phyloP scores from a whole-genome alignment of 192 early-diverging fungal genomes.

The Entomortierella chlamydospora region DNA sequence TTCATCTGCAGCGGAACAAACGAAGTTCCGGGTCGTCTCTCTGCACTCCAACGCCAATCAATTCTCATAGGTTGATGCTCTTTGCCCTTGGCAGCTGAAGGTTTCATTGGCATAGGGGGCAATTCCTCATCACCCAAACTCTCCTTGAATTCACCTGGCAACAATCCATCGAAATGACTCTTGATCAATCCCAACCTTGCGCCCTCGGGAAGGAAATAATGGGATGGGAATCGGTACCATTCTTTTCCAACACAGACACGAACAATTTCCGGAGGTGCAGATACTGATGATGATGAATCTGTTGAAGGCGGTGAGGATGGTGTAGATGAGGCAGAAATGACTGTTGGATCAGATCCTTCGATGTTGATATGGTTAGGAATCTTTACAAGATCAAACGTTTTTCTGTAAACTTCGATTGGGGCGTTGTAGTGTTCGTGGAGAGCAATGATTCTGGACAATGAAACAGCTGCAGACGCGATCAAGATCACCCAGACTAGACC shows the following conservation, averaged over 20 bases:
- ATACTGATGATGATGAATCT: no score
- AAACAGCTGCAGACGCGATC: constrained; percentile 60
- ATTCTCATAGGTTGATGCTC: constrained; percentile 19
- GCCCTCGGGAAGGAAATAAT: constrained; percentile 87
- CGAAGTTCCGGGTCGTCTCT: constrained; percentile 40
- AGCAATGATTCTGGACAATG: constrained; percentile 77
- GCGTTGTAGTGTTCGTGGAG: constrained; percentile 80
- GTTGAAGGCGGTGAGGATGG: background rate
- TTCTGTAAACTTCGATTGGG: constrained; percentile 72
- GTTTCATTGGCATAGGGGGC: background rate
- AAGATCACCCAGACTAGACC: constrained; percentile 58
- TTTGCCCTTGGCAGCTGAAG: constrained; percentile 32
- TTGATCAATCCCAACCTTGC: constrained; percentile 77
- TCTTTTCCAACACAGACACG: constrained; percentile 91
- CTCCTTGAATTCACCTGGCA: constrained; percentile 86
- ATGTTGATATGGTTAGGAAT: constrained; percentile 34
- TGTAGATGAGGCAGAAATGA: background rate
- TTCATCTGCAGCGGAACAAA: constrained; percentile 28
- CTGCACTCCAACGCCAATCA: constrained; percentile 52
- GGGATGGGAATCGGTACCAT: constrained; percentile 95
- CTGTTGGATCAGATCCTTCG: constrained; percentile 30
- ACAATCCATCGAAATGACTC: constrained; percentile 78
- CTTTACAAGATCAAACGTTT: constrained; percentile 48
- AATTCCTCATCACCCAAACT: constrained; percentile 19
- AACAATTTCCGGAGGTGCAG: constrained; percentile 10